Conservation (phyloP, 73 alveolate species). For the Diophrys sp. region DNA sequence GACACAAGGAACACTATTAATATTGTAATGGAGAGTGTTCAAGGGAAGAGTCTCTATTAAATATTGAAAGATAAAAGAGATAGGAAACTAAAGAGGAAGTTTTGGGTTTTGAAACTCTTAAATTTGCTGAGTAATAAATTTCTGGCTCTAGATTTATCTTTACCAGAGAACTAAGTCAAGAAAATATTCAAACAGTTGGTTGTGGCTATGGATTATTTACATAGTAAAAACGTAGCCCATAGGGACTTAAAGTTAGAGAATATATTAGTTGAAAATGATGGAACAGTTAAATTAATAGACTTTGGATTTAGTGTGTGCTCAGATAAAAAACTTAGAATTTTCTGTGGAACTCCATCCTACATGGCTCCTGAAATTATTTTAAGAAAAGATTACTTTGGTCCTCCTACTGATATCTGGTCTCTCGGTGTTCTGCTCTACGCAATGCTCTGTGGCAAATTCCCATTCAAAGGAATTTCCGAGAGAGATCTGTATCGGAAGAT, state of each 20-base stretch:
- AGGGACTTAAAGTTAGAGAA: conserved; percentile 86
- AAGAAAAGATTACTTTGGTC: conserved; percentile 70
- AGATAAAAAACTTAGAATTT: conserved; percentile 68
- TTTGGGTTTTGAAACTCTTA: not conserved
- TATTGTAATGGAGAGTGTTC: conserved; percentile 73
- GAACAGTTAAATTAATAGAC: conserved; percentile 60
- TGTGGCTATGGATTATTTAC: conserved; percentile 65
- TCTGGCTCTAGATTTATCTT: not conserved
- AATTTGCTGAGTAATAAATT: not conserved
- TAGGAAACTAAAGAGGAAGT: not conserved
- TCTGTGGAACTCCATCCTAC: conserved; percentile 87
- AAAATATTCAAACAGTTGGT: conserved; percentile 77
- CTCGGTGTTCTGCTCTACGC: conserved; percentile 80
- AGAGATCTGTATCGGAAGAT: conserved; percentile 67
- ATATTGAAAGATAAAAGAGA: conserved; percentile 1
- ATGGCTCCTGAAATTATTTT: conserved; percentile 84
- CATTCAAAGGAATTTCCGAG: conserved; percentile 77
- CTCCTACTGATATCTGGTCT: conserved; percentile 83
- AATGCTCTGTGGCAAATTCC: conserved; percentile 69
- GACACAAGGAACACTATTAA: conserved; percentile 77
- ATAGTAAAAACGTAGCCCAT: conserved; percentile 70
- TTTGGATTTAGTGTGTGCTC: conserved; percentile 70
- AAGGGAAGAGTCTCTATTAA: conserved; percentile 44
- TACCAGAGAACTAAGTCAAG: conserved; percentile 75
- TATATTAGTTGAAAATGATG: conserved; percentile 48